Percentiles rank a stretch among this genome's conserved stretches.
These are phyloP conservation scores for Dioscorea dumetorum DNA, from an alignment of 106 monocot genomes.

Conservation along the genomic window DNA sequence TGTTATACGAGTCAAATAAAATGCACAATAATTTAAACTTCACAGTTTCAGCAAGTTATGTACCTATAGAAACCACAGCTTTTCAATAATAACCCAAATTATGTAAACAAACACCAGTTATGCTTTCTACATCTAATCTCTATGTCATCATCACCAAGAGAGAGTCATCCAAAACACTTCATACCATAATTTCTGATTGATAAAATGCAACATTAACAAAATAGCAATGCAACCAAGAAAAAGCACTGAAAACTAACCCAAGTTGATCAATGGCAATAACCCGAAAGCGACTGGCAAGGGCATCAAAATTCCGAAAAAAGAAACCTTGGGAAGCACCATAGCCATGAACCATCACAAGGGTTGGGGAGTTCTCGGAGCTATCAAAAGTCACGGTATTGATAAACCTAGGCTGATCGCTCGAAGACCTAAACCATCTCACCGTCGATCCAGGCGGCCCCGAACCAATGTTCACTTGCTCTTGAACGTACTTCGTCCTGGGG, in stretches of 20 bases:
- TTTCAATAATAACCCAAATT: too few species aligned
- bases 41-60: too few species aligned
- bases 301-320: constrained; percentile 96
- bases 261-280: constrained; percentile 89
- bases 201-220: too few species aligned
- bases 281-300: constrained; percentile 65
- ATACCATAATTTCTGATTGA: too few species aligned
- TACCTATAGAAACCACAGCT: too few species aligned
- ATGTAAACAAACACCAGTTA: too few species aligned
- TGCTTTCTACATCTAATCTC: too few species aligned
- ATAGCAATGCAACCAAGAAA: too few species aligned
- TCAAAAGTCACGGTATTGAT: constrained; percentile 94
- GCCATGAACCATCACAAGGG: constrained; percentile 92
- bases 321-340: constrained; percentile 98
- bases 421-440: constrained; percentile 83
- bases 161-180: too few species aligned
- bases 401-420: constrained; percentile 76
- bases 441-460: constrained; percentile 86
- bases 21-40: too few species aligned
- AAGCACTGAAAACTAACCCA: constrained; percentile 43
- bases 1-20: too few species aligned
- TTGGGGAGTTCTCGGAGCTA: constrained; percentile 60
- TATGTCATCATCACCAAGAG: too few species aligned
- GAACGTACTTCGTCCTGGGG: constrained; percentile 75
- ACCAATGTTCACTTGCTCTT: constrained; percentile 91